Base-by-base conservation (phyloP, 306 rosid species). In the peach (Prunus persica) region DNA sequence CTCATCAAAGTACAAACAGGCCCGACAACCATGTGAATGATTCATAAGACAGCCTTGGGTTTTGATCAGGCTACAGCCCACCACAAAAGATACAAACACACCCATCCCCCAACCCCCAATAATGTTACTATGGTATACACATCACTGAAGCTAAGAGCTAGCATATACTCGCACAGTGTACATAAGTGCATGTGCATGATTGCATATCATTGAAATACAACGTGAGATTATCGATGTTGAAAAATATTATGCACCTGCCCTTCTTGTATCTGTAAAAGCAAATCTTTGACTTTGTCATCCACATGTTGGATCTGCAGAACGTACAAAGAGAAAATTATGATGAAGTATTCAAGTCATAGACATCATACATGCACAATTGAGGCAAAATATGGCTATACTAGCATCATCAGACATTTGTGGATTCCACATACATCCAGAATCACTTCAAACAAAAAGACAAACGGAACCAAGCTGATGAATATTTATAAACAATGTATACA, bases 241-340 rank as follows among this genome's bases (percentile, higher is more conserved):
- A 57, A 63, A 57, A 64, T 45, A 72, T 66, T 54, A 78, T 52
- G 77, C 57, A 93, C 97, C 95, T 89, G 73, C 73, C 93, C 93
- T 50, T 88, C 86, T 73, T 89, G 84, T 75, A 90, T 86, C 80
- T 76, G 85, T 14, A 89, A 84, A 82, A 94, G 98, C 63, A 79
- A 76, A 72, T 81, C 80, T 77, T 89, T 91, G 74, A 86, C 97
- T 72, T 22, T 88, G 63, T 94, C 98, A 32, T 94, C 93, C 63
- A 87, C 92, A 64, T 83, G 68, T 76, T 90, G 69, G 22, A 89
- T 90, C 95, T 93, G 82, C 84, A 86, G 57, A 58, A 74, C 80
- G 15, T 63, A 75, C 68, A 52, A 3, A 32, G 58, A 13, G 34
- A 62, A 7, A 25, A 66, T 54, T 15, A 5, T 18, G 56, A 24